Evolutionary conservation across 2,329 filamentous ascomycete genomes (phyloP), one percentile per base, ranked within the genome.

Genomic region (Hypoxylon sp.): DNA sequence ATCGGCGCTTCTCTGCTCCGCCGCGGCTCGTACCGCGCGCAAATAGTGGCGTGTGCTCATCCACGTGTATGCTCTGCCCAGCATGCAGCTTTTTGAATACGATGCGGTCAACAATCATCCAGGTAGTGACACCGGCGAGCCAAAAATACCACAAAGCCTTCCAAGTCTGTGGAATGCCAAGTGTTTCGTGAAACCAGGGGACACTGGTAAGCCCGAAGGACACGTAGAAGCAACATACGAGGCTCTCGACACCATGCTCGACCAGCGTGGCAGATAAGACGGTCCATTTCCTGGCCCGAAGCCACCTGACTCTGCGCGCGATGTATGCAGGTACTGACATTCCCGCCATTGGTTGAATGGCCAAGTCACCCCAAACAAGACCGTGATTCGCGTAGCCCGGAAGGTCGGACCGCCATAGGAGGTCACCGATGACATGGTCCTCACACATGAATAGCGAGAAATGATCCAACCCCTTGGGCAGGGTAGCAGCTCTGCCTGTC

Each of bases 361-460:
- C 95, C 2, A 97, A 83, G 76, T 98, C 94, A 3, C 94, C 93
- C 76, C 91, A 92, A 0, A 94, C 89, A 63, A 98, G 85, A 4
- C 89, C 92, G 78, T 99, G 96, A 75, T 97, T 97, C 44, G 87
- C 86, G 81, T 88, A 91, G 1, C 87, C 86, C 0, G 87, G 86
- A 4, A 92, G 80, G 1, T 81, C 76, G n/a, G 88, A 86, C 61
- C 90, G 89, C 94, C 94, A 99, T 3, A 99, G 86, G 0, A 96
- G 82, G 73, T 99, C 96, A 11, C 95, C 95, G 60, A 99, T 97
- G 24, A 98, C 84, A 76, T 99, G 96, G 77, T 99, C 96, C 79
- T 99, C 97, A 82, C 96, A 99, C 76, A 99, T 98, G 77, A 97
- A 97, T 71, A 93, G 87, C 2, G 93, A 97, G 81, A 99, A 99